A percentile compares a stretch with the other conserved stretches of the same genome.
Evolutionary conservation across 2,329 filamentous ascomycete genomes (phyloP).

Genomic region (Tolypocladium guangdongense): DNA sequence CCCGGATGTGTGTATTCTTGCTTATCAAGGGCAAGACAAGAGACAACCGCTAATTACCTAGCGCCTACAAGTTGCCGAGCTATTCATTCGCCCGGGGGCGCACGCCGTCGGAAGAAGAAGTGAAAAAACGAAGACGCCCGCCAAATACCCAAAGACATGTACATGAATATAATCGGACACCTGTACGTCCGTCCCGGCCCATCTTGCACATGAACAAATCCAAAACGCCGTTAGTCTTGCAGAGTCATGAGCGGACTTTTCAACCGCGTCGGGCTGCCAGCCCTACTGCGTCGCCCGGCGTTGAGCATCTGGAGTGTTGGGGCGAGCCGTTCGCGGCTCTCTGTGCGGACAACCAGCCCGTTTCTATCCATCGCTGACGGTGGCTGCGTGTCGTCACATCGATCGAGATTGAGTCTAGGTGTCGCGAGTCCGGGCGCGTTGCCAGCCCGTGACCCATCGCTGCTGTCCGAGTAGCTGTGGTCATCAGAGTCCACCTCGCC

Average conservation of each 20-base stretch:
- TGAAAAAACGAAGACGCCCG: neutral
- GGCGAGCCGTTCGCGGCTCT: slow-evolving; percentile 70
- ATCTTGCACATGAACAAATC: slow-evolving; percentile 7
- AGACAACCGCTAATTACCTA: neutral
- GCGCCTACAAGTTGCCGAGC: neutral
- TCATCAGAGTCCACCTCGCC: slow-evolving; percentile 54
- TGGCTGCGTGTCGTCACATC: slow-evolving; percentile 35
- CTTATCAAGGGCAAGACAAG: neutral
- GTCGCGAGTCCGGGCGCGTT: slow-evolving; percentile 57
- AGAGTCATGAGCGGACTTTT: slow-evolving; percentile 47
- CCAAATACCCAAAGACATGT: neutral
- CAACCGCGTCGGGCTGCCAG: slow-evolving; percentile 44
- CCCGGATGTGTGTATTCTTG: neutral
- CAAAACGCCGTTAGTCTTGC: slow-evolving; percentile 22
- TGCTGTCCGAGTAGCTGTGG: slow-evolving; percentile 53
- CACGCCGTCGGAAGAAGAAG: neutral
- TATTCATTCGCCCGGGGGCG: neutral
- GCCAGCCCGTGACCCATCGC: slow-evolving; percentile 43
- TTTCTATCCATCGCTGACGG: slow-evolving; percentile 48
- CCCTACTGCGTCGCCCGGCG: slow-evolving; percentile 45
- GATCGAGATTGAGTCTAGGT: slow-evolving; percentile 45
- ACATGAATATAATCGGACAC: neutral
- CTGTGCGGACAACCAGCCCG: slow-evolving; percentile 70
- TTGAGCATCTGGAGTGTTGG: slow-evolving; percentile 43
- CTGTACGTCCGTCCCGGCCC: neutral